Percentiles rank a stretch among this genome's conserved stretches.
These are phyloP conservation scores for Euphorbia peplus DNA, from an alignment of 345 rosid genomes.

Conservation along the genomic window DNA sequence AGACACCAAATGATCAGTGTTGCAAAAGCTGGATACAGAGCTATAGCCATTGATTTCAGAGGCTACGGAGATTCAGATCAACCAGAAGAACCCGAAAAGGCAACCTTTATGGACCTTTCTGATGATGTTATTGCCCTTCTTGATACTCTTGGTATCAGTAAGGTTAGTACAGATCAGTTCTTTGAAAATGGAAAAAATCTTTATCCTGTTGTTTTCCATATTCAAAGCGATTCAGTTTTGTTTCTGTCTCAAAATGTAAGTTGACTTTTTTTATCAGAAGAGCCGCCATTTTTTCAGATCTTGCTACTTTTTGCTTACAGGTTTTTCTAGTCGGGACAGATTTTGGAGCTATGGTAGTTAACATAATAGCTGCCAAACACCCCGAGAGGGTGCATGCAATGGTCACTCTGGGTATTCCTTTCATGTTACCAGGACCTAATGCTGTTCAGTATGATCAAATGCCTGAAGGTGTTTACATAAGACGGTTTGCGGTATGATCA, in stretches of 20 bases:
- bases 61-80: conserved; percentile 44
- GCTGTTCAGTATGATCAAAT: not conserved
- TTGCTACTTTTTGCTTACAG: conserved; percentile 19
- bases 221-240: not conserved
- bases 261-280: not conserved
- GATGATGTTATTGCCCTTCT: conserved; percentile 37
- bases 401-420: conserved; percentile 32
- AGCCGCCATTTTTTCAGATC: too few species aligned
- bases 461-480: not conserved
- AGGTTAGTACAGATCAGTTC: conserved; percentile 20
- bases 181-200: not conserved
- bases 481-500: not conserved
- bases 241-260: not conserved
- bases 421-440: not conserved
- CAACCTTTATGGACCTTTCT: conserved; percentile 27
- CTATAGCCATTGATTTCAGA: conserved; percentile 40
- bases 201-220: not conserved
- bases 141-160: conserved; percentile 25
- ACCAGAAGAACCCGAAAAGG: conserved; percentile 42
- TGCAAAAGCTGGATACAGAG: conserved; percentile 34
- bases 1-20: conserved; percentile 41
- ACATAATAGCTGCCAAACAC: conserved; percentile 19
- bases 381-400: conserved; percentile 34
- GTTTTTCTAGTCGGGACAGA: conserved; percentile 42
- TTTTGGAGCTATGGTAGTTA: conserved; percentile 35